Evolutionary conservation across 805 yeast genomes (phyloP).

Genomic region (Tetrapisispora phaffii): DNA sequence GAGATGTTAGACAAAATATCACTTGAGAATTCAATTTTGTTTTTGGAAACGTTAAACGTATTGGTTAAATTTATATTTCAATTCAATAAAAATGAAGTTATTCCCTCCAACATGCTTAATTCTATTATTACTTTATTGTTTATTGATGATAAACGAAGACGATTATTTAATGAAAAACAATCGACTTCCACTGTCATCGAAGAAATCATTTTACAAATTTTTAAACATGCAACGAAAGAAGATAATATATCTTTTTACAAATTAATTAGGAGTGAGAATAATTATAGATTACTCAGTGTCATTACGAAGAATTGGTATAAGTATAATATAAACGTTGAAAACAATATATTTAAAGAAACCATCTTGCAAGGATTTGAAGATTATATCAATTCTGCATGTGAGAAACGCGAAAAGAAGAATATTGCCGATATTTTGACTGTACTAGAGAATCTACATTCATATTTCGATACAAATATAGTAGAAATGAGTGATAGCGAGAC

Average conservation of each 20-base stretch:
- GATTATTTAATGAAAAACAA: neutral
- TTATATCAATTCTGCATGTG: neutral
- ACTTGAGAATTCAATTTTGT: neutral
- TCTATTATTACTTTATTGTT: neutral
- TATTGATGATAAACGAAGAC: neutral
- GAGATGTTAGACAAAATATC: neutral
- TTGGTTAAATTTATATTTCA: neutral
- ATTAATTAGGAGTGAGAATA: no score
- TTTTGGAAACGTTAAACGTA: neutral
- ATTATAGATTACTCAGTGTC: neutral
- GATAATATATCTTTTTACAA: neutral
- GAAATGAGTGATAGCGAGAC: neutral
- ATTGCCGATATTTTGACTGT: neutral
- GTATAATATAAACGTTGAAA: neutral
- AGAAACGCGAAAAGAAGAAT: neutral
- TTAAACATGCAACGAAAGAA: neutral
- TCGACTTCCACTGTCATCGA: neutral
- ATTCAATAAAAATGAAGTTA: neutral
- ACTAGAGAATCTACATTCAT: neutral
- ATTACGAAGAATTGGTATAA: conserved; percentile 1
- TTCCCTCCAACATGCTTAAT: neutral
- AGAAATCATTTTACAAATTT: neutral
- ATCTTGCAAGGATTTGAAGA: neutral
- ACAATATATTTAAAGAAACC: neutral
- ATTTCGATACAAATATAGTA: neutral